phyloP scores from a whole-genome alignment of 805 yeast species.

The Myxozyma kluyveri region DNA sequence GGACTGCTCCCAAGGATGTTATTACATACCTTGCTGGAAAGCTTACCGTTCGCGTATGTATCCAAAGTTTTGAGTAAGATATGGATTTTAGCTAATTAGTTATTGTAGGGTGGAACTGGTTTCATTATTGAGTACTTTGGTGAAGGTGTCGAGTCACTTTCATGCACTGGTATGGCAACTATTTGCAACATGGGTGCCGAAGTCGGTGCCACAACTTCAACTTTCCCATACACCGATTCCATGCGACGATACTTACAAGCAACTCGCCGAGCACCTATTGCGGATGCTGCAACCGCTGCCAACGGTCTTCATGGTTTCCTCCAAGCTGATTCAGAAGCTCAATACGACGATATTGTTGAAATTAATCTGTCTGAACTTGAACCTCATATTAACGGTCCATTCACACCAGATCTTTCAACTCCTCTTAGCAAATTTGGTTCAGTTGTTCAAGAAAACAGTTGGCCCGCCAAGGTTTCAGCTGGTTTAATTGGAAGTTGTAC shows the following conservation, averaged over 20 bases:
- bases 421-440: constrained; percentile 85
- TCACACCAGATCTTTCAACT: constrained; percentile 96
- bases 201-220: constrained; percentile 97
- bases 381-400: constrained; percentile 97
- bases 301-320: constrained; percentile 54
- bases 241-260: constrained; percentile 84
- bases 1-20: constrained; percentile 97
- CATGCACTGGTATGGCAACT: constrained; percentile 99
- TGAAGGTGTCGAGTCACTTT: constrained; percentile 85
- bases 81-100: neutral
- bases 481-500: constrained; percentile 99
- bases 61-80: neutral
- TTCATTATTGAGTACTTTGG: constrained; percentile 95
- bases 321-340: constrained; percentile 87
- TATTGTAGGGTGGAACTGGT: constrained; percentile 83
- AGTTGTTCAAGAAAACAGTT: constrained; percentile 76
- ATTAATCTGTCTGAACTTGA: constrained; percentile 84
- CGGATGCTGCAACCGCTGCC: constrained; percentile 73
- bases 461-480: constrained; percentile 92
- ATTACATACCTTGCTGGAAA: constrained; percentile 90
- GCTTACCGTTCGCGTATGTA: constrained; percentile 69
- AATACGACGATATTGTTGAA: constrained; percentile 90
- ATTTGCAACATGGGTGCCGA: constrained; percentile 99
- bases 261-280: constrained; percentile 81
- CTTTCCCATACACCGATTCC: constrained; percentile 92